Base-by-base conservation (phyloP, 1,139 yeast species). In the Pneumocystis canis region DNA sequence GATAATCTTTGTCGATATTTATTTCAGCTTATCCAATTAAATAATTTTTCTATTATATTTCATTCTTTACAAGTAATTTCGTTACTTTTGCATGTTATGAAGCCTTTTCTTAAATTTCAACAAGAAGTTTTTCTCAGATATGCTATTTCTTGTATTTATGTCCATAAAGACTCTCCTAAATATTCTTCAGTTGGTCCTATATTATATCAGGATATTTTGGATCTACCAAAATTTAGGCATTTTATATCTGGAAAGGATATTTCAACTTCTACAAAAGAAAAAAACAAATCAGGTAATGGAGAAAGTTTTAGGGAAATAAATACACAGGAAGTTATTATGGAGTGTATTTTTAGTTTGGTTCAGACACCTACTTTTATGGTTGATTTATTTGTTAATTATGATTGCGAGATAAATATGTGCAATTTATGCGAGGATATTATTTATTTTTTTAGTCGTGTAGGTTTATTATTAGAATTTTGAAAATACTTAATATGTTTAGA, bases 351-450 rank as follows among this genome's bases (percentile, higher is more conserved):
- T 7, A 82, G 89, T 60, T 75, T 92, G 61, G 82, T 89, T 3
- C 81, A 96, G 65, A 83, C 88, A 0, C 94, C 96, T 1, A 76
- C 81, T 3, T 85, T 89, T 66, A 89, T 90, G 73, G 82, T 90
- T 14, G 81, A 83, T 60, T 74, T 89, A 57, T 92, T 87, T 71
- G 84, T 87, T 63, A 85, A 85, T 65, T 94, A 84, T 71, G 98
- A 94, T 73, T 92, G 97, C 74, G 94, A 89, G 71, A 84, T 89
- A 67, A 95, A 89, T 67, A 82, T 94, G 67, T 80, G 86, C 1
- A 97, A 94, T 72, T 75, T 94, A 65, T 80, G 95, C n/a, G 80
- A 80, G 31, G 82, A 82, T 58, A 76, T 87, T 33, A 73, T 92
- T 61, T 85, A 85, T 60, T 82, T 85, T 63, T 78, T 94, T 63